Conservation (phyloP, 257 asterid genomes). For the Solanum chilense region DNA sequence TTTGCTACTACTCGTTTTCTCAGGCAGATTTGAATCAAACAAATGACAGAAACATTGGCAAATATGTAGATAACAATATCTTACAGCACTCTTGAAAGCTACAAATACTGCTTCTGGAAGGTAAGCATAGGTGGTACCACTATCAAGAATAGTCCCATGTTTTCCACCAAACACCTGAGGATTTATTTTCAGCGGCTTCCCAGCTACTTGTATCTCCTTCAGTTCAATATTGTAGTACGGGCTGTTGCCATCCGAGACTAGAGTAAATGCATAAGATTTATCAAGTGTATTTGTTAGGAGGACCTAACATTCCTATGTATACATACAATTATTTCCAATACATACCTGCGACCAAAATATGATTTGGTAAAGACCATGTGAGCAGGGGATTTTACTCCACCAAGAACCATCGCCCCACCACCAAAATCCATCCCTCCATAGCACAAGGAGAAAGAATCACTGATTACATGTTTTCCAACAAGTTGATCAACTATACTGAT, state of each 20-base stretch:
- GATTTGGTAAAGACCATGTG: slow-evolving; percentile 72
- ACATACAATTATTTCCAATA: slow-evolving; percentile 19
- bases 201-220: slow-evolving; percentile 87
- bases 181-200: slow-evolving; percentile 60
- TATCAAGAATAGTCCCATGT: slow-evolving; percentile 85
- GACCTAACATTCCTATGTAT: slow-evolving; percentile 48
- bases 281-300: slow-evolving; percentile 80
- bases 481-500: slow-evolving; percentile 92
- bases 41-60: background rate
- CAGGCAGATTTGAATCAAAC: background rate
- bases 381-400: slow-evolving; percentile 56
- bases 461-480: slow-evolving; percentile 65
- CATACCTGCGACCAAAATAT: slow-evolving; percentile 76
- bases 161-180: slow-evolving; percentile 66
- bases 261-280: slow-evolving; percentile 96
- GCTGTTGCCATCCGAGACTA: slow-evolving; percentile 98
- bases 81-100: slow-evolving; percentile 75
- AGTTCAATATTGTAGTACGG: slow-evolving; percentile 94
- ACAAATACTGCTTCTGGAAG: slow-evolving; percentile 74
- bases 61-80: slow-evolving; percentile 9
- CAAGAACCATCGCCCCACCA: slow-evolving; percentile 97
- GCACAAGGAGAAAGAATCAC: slow-evolving; percentile 91
- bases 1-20: background rate
- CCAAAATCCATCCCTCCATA: slow-evolving; percentile 98
- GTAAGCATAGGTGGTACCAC: slow-evolving; percentile 95